Conservation (phyloP, 768 basidiomycete genomes). For the Chalciporus piperatus region DNA sequence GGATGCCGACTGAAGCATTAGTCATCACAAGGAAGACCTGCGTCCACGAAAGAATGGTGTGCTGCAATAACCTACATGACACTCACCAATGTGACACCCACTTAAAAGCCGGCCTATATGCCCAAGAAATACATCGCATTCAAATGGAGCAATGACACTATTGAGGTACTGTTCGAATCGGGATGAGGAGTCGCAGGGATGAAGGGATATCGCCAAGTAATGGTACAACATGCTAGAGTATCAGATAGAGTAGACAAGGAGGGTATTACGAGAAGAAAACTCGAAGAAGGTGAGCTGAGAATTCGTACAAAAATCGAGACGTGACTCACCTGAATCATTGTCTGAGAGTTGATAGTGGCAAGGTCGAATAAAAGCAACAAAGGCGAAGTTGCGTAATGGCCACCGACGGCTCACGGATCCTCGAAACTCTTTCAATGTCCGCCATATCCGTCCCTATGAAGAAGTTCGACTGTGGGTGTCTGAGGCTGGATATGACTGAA, state of each 20-base stretch:
- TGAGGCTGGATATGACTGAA: not conserved
- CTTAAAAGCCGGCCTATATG: not conserved
- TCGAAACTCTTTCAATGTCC: slow-evolving; percentile 10
- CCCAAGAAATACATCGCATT: not conserved
- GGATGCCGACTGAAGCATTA: no score
- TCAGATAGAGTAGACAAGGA: not conserved
- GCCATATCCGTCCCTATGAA: slow-evolving; percentile 19
- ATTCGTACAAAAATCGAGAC: not conserved
- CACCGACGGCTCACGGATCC: slow-evolving; percentile 14
- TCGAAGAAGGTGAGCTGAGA: not conserved
- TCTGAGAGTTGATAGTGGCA: slow-evolving; percentile 14
- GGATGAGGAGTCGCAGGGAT: not conserved
- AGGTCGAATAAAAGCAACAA: slow-evolving; percentile 12
- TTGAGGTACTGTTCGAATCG: not conserved
- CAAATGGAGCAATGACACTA: not conserved
- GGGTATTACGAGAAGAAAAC: slow-evolving; percentile 15
- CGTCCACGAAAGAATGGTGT: no score
- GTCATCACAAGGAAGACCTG: no score
- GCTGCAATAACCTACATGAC: not conserved
- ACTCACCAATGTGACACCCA: not conserved
- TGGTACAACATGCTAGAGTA: not conserved
- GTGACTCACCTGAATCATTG: slow-evolving; percentile 23
- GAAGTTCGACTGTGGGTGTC: not conserved
- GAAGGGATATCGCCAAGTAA: not conserved
- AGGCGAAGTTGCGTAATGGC: slow-evolving; percentile 10